Base-by-base conservation (phyloP, 768 basidiomycete genomes). In the Antrodiella citrinella region DNA sequence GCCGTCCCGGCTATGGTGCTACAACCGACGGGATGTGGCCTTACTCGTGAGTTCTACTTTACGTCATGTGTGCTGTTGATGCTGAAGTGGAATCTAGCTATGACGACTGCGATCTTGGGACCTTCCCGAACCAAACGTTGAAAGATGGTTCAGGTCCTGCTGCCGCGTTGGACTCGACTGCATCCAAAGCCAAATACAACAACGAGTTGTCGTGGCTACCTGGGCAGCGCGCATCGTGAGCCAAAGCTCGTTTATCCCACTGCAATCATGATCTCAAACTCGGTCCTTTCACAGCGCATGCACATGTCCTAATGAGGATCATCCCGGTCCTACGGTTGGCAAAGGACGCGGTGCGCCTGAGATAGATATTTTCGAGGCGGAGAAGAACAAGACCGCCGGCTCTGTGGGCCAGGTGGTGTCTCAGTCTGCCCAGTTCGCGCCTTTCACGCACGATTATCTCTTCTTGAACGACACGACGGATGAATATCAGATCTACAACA, bases 11-110 rank as follows among this genome's bases (percentile, higher is more conserved):
- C 4, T 92, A 87, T 62, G 69, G 78, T 4, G 87, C 82, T 0
- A 81, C 86, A 1, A 85, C 84, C 1, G 89, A 92, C 45, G 91
- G 91, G 3, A 74, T 75, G 51, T 88, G 89, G 86, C 88, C 89
- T 1, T 91, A 90, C 67, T 82, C 87, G 66, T 84, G 65, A 53
- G 77, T 68, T 23, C 30, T 35, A 7, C 30, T 15, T 35, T 35
- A 12, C 45, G 2, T 26, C 24, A 13, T 26, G 19, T 12, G 3
- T 18, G 38, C 38, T 26, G 11, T n/a, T 24, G 19, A 20, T 18
- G 3, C 10, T 9, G 21, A 40, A n/a, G 21, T 26, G 15, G 20
- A 26, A 25, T 30, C 24, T 21, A 82, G 79, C 0, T 75, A 75
- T 55, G 67, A 76, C 58, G 53, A 71, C 5, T 82, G 81, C 60